phyloP scores from a whole-genome alignment of 2,329 filamentous ascomycete species.

The Microsporum audouinii region DNA sequence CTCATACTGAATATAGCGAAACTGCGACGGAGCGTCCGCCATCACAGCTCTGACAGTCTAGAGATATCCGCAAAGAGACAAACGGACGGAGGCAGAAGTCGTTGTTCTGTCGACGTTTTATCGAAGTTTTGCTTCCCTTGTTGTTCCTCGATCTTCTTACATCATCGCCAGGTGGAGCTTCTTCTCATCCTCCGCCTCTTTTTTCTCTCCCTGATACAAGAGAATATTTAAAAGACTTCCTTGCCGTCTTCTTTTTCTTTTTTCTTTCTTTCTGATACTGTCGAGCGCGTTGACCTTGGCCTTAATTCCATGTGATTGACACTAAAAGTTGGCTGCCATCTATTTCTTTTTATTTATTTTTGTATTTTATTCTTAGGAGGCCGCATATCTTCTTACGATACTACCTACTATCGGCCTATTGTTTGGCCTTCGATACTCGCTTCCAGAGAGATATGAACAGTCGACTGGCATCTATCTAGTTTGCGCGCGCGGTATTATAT shows the following conservation, averaged over 20 bases:
- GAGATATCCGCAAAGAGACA: not conserved
- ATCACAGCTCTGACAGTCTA: not conserved
- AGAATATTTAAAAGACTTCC: not conserved
- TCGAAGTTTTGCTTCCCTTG: not conserved
- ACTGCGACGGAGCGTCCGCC: slow-evolving; percentile 12
- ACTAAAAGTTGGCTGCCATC: not conserved
- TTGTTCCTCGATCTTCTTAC: not conserved
- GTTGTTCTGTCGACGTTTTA: not conserved
- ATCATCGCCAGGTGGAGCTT: slow-evolving; percentile 2
- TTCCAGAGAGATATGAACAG: not conserved
- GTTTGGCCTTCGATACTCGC: not conserved
- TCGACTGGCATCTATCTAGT: not conserved
- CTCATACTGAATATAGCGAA: slow-evolving; percentile 51
- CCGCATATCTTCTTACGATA: not conserved
- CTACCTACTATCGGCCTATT: not conserved
- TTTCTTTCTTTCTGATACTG: not conserved
- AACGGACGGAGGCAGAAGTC: not conserved
- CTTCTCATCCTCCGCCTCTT: not conserved
- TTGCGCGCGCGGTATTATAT: not conserved
- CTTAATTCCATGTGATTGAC: not conserved
- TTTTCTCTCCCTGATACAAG: not conserved
- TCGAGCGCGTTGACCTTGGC: not conserved
- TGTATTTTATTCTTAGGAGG: not conserved
- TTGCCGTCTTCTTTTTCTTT: not conserved
- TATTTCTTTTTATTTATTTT: not conserved